Base-by-base conservation (phyloP, 2,329 filamentous ascomycete species). In the Talaromyces funiculosus region DNA sequence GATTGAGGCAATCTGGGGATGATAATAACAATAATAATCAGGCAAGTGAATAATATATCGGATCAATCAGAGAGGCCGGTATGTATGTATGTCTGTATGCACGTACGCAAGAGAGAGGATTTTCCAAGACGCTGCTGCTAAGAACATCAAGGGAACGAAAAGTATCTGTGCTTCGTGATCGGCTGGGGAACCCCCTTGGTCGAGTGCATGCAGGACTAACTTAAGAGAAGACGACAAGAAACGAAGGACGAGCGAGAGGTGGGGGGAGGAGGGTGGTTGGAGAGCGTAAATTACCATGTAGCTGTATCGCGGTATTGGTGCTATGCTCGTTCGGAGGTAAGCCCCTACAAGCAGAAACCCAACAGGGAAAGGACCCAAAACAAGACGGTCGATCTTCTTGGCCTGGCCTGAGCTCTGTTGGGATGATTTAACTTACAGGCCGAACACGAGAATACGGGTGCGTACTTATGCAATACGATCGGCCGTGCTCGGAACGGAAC, bases 201-300 rank as follows among this genome's bases (percentile, higher is more conserved):
- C 51, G 59, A 55, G 53, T 40, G 53, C 49, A 54, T 60, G 58
- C 58, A 60, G 53, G 40, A 33, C 38, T 55, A 42, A 55, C 38
- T 45, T 37, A 35, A 61, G 61, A 38, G 26, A 61, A n/a, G 40
- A 59, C 38, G 58, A 60, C 55, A 59, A 57, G 56, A 33, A 18
- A 57, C 38, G 31, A 38, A 33, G 47, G 49, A 62, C 29, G 57
- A 37, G 40, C 29, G 24, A 51, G 42, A 59, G 54, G 40, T 35
- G 43, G 43, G 58, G 45, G 57, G 70, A 68, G n/a, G n/a, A n/a
- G n/a, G 68, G 67, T 69, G 64, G 64, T 56, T 59, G 60, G 57
- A 47, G 55, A n/a, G 40, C n/a, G 53, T 40, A 40, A 29, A 40
- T 26, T 47, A 47, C 43, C 6, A n/a, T n/a, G 22, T 33, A 33